A percentile compares a stretch with the other conserved stretches of the same genome.
Evolutionary conservation across 106 monocot genomes (phyloP).

Genomic region (Apostasia shenzhenica): DNA sequence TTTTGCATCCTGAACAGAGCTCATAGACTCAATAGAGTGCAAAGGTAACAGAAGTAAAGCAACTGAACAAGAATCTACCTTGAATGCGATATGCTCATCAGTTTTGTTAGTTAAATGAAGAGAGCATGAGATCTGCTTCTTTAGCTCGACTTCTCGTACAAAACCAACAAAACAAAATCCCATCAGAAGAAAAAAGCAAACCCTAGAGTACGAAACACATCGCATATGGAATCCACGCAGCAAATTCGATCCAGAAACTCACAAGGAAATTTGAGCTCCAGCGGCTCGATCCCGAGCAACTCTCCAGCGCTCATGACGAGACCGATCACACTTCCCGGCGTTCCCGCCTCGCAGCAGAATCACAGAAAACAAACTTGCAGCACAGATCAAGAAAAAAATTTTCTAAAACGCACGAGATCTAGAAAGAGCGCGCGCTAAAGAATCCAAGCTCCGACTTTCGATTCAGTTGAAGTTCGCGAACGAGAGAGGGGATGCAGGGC

Average conservation of each 20-base stretch:
- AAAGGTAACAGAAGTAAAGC: neutral
- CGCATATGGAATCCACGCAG: neutral
- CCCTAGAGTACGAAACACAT: neutral
- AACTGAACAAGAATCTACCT: slow-evolving; percentile 23
- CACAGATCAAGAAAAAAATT: neutral
- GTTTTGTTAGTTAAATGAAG: slow-evolving; percentile 61
- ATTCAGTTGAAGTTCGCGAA: no score
- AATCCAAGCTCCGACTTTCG: no score
- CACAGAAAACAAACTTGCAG: neutral
- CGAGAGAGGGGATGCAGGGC: no score
- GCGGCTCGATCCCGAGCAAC: slow-evolving; percentile 29
- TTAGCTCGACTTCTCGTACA: slow-evolving; percentile 44
- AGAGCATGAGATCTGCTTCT: slow-evolving; percentile 75
- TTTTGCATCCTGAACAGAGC: neutral
- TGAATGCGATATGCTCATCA: slow-evolving; percentile 56
- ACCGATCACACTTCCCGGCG: neutral
- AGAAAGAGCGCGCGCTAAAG: no score
- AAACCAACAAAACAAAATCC: slow-evolving; percentile 11
- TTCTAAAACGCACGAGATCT: no score
- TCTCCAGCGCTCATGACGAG: slow-evolving; percentile 24
- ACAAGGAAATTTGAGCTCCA: slow-evolving; percentile 19
- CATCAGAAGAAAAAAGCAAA: neutral
- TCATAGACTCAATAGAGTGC: neutral
- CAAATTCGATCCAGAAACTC: slow-evolving; percentile 1
- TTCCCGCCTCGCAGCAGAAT: neutral